Evolutionary conservation across 23 red algal genomes (phyloP).

Genomic region (Cyanidiococcus yangmingshanensis): DNA sequence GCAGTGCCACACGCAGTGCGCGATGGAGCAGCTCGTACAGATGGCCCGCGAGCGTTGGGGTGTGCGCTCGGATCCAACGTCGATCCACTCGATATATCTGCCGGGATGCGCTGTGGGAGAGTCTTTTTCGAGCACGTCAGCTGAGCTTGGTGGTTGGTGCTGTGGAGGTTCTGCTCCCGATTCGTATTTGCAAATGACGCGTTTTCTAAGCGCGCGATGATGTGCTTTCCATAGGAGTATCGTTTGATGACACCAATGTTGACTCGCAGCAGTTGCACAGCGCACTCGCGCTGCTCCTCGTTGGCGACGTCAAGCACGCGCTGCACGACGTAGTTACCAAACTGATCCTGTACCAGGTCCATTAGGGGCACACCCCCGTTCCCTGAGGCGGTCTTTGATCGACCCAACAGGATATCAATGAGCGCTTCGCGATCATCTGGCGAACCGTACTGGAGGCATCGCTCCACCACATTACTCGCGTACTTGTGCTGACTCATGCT

Average conservation of each 20-base stretch:
- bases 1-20: too few species aligned
- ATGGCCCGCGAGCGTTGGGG: too few species aligned
- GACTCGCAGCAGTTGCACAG: slow-evolving; percentile 55
- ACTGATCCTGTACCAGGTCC: slow-evolving; percentile 72
- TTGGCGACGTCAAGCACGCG: slow-evolving; percentile 82
- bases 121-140: too few species aligned
- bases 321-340: slow-evolving; percentile 98
- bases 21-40: too few species aligned
- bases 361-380: slow-evolving; percentile 23
- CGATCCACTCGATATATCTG: too few species aligned
- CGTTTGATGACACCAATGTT: slow-evolving; percentile 78
- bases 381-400: not conserved
- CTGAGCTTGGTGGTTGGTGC: too few species aligned
- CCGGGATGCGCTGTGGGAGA: too few species aligned
- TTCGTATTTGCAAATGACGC: too few species aligned
- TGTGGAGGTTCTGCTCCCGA: too few species aligned
- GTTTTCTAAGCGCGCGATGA: slow-evolving; percentile 66
- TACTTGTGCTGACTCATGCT: slow-evolving; percentile 83
- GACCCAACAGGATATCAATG: slow-evolving; percentile 60
- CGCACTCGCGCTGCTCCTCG: slow-evolving; percentile 48
- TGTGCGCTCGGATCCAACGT: too few species aligned
- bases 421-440: slow-evolving; percentile 46
- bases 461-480: slow-evolving; percentile 95
- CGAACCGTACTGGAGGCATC: slow-evolving; percentile 87
- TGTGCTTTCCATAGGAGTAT: slow-evolving; percentile 98